Conservation (phyloP, 75 land plant species). For the Cupressus sempervirens region DNA sequence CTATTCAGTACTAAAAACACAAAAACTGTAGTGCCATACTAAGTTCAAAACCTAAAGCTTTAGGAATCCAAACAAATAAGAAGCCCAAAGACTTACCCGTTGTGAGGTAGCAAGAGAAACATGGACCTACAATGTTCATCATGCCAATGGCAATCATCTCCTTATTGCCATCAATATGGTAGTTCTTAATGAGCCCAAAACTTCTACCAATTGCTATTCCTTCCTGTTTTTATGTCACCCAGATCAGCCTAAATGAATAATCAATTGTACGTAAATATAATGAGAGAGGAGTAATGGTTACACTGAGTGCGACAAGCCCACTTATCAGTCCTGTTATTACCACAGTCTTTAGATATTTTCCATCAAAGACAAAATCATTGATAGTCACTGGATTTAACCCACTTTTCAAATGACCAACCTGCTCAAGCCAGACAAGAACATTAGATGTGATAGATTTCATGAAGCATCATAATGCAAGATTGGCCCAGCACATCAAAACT, state of each 20-base stretch:
- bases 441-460: neutral
- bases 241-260: neutral
- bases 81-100: slow-evolving; percentile 48
- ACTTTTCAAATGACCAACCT: slow-evolving; percentile 71
- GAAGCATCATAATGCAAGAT: neutral
- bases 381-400: slow-evolving; percentile 60
- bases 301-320: slow-evolving; percentile 54
- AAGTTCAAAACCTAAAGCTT: neutral
- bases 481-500: neutral
- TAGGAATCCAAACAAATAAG: neutral
- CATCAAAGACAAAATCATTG: slow-evolving; percentile 14
- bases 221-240: slow-evolving; percentile 35
- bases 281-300: slow-evolving; percentile 15
- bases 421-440: neutral
- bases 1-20: neutral
- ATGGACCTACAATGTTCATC: slow-evolving; percentile 82
- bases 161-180: slow-evolving; percentile 93
- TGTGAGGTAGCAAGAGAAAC: slow-evolving; percentile 78
- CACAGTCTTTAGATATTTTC: slow-evolving; percentile 22
- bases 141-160: slow-evolving; percentile 85
- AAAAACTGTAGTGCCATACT: neutral
- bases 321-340: slow-evolving; percentile 53
- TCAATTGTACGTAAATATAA: neutral
- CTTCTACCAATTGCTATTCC: slow-evolving; percentile 85
- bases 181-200: slow-evolving; percentile 75